Percentiles rank a stretch among this genome's conserved stretches.
Evolutionary conservation across 2,329 filamentous ascomycete species (phyloP).

Genomic region (Microcyclospora pomicola): DNA sequence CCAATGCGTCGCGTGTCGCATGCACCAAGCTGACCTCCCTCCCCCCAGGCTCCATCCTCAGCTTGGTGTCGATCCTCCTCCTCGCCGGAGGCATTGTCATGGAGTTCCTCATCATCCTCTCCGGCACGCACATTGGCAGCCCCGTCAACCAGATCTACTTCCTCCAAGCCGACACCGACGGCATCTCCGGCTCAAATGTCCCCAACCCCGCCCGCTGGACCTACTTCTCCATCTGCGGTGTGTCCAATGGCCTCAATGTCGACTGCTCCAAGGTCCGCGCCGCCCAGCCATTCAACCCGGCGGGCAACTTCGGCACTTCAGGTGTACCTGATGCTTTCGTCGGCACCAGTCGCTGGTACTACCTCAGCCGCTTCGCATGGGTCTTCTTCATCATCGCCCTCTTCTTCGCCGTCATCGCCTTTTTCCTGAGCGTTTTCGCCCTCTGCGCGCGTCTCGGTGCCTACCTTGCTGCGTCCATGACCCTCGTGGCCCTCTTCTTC

Average conservation of each 20-base stretch:
- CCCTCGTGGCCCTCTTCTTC: constrained; percentile 52
- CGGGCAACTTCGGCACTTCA: constrained; percentile 44
- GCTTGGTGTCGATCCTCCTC: constrained; percentile 45
- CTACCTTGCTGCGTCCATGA: constrained; percentile 47
- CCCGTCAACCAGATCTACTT: constrained; percentile 72
- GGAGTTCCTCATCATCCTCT: constrained; percentile 52
- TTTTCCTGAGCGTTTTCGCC: constrained; percentile 55
- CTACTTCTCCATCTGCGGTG: constrained; percentile 71
- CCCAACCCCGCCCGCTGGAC: constrained; percentile 65
- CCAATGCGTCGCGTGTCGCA: background rate
- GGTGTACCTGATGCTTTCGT: constrained; percentile 43
- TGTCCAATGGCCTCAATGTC: constrained; percentile 37
- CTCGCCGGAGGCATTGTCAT: constrained; percentile 48
- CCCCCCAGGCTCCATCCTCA: constrained; percentile 39
- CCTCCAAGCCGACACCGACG: constrained; percentile 61
- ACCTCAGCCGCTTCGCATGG: constrained; percentile 84
- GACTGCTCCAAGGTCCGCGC: constrained; percentile 52
- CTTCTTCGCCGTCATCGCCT: constrained; percentile 57
- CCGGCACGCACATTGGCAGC: constrained; percentile 38
- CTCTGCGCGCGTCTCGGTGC: constrained; percentile 58
- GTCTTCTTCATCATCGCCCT: constrained; percentile 77
- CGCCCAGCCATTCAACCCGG: constrained; percentile 50
- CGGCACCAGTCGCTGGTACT: constrained; percentile 56
- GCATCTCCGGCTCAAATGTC: constrained; percentile 53
- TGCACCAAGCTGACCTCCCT: background rate